These are phyloP conservation scores for Pythium sp. DNA, from an alignment of 352 stramenopile genomes.

Conservation along the genomic window DNA sequence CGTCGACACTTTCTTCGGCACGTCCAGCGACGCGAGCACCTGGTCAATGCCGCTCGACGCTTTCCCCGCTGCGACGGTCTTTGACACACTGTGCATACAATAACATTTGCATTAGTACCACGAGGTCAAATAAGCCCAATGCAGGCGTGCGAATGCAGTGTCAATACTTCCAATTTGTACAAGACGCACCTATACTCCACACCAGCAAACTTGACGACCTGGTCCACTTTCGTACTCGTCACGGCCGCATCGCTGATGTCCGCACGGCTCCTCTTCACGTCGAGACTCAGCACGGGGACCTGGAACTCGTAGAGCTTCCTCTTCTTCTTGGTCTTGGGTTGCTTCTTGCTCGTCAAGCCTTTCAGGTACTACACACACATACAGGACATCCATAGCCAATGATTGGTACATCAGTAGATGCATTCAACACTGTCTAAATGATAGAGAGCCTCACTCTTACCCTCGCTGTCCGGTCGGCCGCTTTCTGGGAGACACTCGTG, in stretches of 20 bases:
- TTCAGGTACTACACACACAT: constrained; percentile 37
- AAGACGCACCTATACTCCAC: constrained; percentile 66
- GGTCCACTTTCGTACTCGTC: constrained; percentile 34
- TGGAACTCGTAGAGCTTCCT: constrained; percentile 70
- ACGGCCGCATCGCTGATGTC: constrained; percentile 33
- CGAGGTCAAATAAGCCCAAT: no score
- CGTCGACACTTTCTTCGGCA: constrained; percentile 91
- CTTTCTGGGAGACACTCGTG: constrained; percentile 50
- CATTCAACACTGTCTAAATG: background rate
- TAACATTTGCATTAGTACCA: background rate
- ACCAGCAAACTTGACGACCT: constrained; percentile 85
- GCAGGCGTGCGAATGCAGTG: no score
- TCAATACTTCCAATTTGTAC: no score
- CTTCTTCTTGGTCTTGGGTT: constrained; percentile 49
- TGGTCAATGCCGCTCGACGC: constrained; percentile 61
- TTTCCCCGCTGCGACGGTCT: constrained; percentile 10
- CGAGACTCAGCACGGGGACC: constrained; percentile 66
- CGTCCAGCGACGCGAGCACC: constrained; percentile 83
- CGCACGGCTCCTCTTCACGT: constrained; percentile 47
- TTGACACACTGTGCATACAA: constrained; percentile 23
- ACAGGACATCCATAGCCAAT: background rate
- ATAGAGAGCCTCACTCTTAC: constrained; percentile 14
- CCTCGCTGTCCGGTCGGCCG: constrained; percentile 48
- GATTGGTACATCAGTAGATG: background rate
- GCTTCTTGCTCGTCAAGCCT: constrained; percentile 48